Percentiles rank a stretch among this genome's conserved stretches.
These are phyloP conservation scores for Vigna mungo DNA, from an alignment of 306 rosid species.

Conservation along the genomic window DNA sequence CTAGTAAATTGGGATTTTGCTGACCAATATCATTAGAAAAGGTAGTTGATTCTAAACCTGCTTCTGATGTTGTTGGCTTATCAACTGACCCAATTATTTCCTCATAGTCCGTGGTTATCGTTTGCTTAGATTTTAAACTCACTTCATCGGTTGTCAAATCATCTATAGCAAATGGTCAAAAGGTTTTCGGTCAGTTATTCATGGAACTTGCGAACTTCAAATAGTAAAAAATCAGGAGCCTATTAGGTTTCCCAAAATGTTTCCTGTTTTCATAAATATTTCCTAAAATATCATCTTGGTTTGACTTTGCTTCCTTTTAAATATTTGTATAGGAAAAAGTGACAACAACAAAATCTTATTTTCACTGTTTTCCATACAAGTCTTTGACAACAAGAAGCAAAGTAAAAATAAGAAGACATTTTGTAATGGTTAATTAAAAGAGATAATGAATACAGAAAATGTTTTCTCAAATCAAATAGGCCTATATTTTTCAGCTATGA, in stretches of 20 bases:
- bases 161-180: conserved; percentile 44
- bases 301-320: not conserved
- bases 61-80: conserved; percentile 59
- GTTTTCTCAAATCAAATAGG: not conserved
- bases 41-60: conserved; percentile 51
- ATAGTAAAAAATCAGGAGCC: not conserved
- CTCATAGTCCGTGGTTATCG: conserved; percentile 43
- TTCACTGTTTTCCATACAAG: not conserved
- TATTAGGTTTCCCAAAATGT: not conserved
- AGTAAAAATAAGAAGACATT: not conserved
- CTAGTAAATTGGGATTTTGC: conserved; percentile 62
- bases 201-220: conserved; percentile 2
- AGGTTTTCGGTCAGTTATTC: conserved; percentile 34
- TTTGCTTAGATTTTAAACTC: conserved; percentile 44
- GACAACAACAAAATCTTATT: conserved; percentile 1
- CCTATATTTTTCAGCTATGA: conserved; percentile 5
- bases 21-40: conserved; percentile 60
- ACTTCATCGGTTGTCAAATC: conserved; percentile 47
- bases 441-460: not conserved
- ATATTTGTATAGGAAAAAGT: not conserved
- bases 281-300: not conserved
- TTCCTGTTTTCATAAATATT: not conserved
- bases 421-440: not conserved
- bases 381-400: not conserved
- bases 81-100: conserved; percentile 51